These are phyloP conservation scores for Stevia rebaudiana DNA, from an alignment of 140 eudicot species.

Conservation along the genomic window DNA sequence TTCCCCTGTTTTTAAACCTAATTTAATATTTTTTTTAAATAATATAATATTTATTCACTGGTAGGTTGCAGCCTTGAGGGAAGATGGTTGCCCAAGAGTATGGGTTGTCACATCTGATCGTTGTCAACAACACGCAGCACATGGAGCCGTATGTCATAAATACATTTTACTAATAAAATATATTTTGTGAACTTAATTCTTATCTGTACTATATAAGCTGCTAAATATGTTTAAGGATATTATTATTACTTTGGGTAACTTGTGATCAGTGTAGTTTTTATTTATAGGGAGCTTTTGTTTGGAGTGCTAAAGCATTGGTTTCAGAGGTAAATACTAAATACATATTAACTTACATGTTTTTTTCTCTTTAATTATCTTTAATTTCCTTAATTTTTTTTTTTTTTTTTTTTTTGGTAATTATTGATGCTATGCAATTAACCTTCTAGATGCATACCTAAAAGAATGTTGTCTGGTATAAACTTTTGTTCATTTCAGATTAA, in stretches of 20 bases:
- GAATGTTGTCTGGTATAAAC: background rate
- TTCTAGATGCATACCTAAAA: too few relatives aligned
- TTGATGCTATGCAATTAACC: background rate
- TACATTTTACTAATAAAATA: background rate
- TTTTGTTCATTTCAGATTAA: constrained; percentile 52
- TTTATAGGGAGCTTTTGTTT: constrained; percentile 80
- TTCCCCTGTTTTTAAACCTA: background rate
- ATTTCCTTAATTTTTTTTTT: background rate
- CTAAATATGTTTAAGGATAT: background rate
- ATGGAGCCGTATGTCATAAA: constrained; percentile 60
- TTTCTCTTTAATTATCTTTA: too few relatives aligned
- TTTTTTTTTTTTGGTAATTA: too few relatives aligned
- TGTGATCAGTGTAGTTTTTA: background rate
- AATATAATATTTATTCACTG: background rate
- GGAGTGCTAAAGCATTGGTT: constrained; percentile 84
- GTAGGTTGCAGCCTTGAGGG: constrained; percentile 79
- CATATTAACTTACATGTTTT: background rate
- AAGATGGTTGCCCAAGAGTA: constrained; percentile 83
- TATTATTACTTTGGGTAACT: background rate
- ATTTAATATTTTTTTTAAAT: background rate
- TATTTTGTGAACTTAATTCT: background rate
- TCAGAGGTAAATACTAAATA: constrained; percentile 68
- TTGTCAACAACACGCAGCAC: constrained; percentile 61
- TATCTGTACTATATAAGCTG: background rate
- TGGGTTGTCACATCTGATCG: constrained; percentile 93